phyloP scores from a whole-genome alignment of 176 grass and related monocot genomes.

The Triticum timopheevii region DNA sequence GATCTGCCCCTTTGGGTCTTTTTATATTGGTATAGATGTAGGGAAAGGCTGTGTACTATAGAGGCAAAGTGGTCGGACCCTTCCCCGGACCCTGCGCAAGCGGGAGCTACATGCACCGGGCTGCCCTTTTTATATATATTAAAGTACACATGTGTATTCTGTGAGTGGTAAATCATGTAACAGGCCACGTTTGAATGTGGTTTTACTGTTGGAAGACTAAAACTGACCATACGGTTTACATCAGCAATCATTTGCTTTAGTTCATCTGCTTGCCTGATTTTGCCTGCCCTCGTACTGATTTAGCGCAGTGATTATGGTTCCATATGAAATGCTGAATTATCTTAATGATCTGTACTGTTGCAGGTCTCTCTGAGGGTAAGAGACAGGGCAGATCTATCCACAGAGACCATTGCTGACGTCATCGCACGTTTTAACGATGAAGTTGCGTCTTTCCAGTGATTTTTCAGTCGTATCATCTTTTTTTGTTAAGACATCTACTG shows the following conservation, averaged over 20 bases:
- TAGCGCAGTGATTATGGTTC: neutral
- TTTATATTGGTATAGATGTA: too few species aligned
- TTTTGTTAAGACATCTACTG: neutral
- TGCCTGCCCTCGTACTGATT: neutral
- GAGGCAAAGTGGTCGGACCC: too few species aligned
- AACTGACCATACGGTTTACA: neutral
- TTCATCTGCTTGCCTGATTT: neutral
- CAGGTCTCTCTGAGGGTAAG: constrained; percentile 80
- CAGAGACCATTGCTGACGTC: constrained; percentile 51
- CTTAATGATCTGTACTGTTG: neutral
- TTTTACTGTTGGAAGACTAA: neutral
- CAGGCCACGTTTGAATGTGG: neutral
- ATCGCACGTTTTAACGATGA: constrained; percentile 60
- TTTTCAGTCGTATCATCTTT: neutral
- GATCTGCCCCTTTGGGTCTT: too few species aligned
- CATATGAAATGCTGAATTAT: constrained; percentile 1
- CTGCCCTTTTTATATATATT: neutral
- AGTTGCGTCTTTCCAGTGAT: constrained; percentile 62
- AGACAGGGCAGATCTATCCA: constrained; percentile 63
- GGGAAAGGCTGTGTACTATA: too few species aligned
- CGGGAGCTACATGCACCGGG: too few species aligned
- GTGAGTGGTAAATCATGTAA: neutral
- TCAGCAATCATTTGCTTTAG: neutral
- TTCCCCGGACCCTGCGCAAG: too few species aligned
- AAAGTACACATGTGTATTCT: neutral